Base-by-base conservation (phyloP, 306 rosid genomes). In the Castanea sativa region DNA sequence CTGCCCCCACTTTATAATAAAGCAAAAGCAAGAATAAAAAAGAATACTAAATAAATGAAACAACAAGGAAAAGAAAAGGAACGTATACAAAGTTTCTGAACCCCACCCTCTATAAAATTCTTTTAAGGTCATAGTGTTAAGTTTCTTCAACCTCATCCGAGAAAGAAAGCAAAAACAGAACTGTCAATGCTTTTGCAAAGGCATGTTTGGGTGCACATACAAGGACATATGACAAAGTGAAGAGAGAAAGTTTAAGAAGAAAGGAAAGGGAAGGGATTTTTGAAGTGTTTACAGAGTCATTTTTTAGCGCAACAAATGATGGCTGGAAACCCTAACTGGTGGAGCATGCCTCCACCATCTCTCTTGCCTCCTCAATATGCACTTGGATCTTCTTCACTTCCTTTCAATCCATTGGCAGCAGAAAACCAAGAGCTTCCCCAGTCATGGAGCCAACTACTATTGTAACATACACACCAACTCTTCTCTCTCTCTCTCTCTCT, bases 311-410 rank as follows among this genome's bases (percentile, higher is more conserved):
- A 77, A 82, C 90, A 87, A 87, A 94, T 94, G 97, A 92, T 94
- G 98, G 91, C 91, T 63, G 92, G 93, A 78, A 90, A 92, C 96
- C 97, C 97, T 88, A 94, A 89, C 81, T 92, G 97, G 96, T 94
- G 98, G 97, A 85, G 80, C 82, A 89, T 89, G 89, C 83, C 85
- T 94, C 87, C 90, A 87, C 91, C 94, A 61, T 83, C 97, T 91
- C 81, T 88, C 86, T 83, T 82, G 75, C 86, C 93, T 88, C 78
- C 90, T 43, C 92, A 84, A 29, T 87, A 80, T 84, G 73, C 84
- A 69, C 75, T 87, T 88, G 91, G 92, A 85, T 86, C 89, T 83
- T 84, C 94, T 81, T 86, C 91, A 61, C 69, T 85, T 76, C 85
- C 88, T 80, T 59, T 88, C 16, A 88, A 80, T 80, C 80, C 86